Base-by-base conservation (phyloP, 768 basidiomycete species). In the Tylopilus balloui region DNA sequence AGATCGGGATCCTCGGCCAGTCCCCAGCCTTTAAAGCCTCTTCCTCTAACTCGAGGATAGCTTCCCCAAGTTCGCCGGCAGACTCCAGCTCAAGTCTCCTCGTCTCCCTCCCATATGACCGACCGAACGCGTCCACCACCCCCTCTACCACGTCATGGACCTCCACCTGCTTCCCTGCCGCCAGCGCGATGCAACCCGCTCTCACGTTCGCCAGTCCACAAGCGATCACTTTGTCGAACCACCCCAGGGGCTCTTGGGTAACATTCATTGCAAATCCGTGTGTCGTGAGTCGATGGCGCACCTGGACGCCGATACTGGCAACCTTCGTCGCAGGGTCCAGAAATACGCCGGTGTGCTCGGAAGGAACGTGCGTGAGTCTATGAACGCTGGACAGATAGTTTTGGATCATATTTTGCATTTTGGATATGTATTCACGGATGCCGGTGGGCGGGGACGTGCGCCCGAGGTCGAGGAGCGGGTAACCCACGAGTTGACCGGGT, bases 241-340 rank as follows among this genome's bases (percentile, higher is more conserved):
- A 98, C 20, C 71, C 54, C 21, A 83, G 63, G 4, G 92, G 92
- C 54, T 96, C 86, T 24, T 66, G 69, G 0, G 92, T 91, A 51
- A 97, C 74, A 67, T 99, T 99, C 63, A 97, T 71, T 1, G 93
- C 81, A 69, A 99, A 96, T 1, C 96, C 96, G 65, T 99, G 96
- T 21, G 84, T 87, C 37, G 96, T 95, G 47, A 99, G 78, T 37
- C 95, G 80, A 63, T 97, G 94, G 48, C 93, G 84, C 46, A 98
- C 84, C 67, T 97, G 93, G 45, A 99, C 92, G 37, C 96, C 96
- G 45, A 99, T 95, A 61, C 95, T 98, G 15, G 82, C 92, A 58
- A 99, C 76, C 68, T 98, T 99, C 39, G 86, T 86, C 25, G 69
- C 70, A n/a, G 75, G 71, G 59, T 88, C 78, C 45, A 92, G 69